A percentile compares a stretch with the other conserved stretches of the same genome.
These are phyloP conservation scores for Moesziomyces antarcticus DNA, from an alignment of 1,284 basidiomycete species.

Conservation along the genomic window DNA sequence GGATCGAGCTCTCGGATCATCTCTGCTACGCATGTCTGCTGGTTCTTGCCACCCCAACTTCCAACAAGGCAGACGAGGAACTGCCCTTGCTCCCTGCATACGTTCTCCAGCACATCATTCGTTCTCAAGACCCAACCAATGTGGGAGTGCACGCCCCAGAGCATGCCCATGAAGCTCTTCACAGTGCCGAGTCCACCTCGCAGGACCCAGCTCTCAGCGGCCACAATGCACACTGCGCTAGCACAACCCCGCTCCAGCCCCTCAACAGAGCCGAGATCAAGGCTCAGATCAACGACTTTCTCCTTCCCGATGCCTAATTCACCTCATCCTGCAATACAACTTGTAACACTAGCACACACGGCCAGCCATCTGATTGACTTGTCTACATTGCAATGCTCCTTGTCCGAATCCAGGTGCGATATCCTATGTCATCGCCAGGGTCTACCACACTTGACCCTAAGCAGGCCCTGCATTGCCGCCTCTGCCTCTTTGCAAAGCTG, in stretches of 20 bases:
- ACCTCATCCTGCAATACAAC: too few species aligned
- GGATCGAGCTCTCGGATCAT: constrained; percentile 25
- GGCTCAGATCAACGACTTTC: constrained; percentile 40
- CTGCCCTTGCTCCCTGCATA: constrained; percentile 17
- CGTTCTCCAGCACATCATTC: constrained; percentile 13
- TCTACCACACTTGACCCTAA: too few species aligned
- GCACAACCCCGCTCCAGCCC: constrained; percentile 14
- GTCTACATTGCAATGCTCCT: not conserved
- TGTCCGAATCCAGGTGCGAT: not conserved
- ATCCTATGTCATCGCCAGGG: too few species aligned
- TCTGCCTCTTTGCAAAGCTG: not conserved
- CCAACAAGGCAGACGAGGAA: not conserved
- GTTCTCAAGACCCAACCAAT: not conserved
- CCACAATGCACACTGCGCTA: constrained; percentile 3
- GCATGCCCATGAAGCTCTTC: not conserved
- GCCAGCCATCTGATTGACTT: not conserved
- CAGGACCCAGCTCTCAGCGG: not conserved
- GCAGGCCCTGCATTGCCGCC: not conserved
- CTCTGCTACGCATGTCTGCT: constrained; percentile 37
- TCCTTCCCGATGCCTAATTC: constrained; percentile 23
- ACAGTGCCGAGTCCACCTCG: not conserved
- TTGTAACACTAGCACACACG: not conserved
- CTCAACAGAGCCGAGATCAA: constrained; percentile 34
- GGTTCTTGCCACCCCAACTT: constrained; percentile 12
- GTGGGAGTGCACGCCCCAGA: not conserved